phyloP scores from a whole-genome alignment of 305 asterid species.

The Ilex paraguariensis region DNA sequence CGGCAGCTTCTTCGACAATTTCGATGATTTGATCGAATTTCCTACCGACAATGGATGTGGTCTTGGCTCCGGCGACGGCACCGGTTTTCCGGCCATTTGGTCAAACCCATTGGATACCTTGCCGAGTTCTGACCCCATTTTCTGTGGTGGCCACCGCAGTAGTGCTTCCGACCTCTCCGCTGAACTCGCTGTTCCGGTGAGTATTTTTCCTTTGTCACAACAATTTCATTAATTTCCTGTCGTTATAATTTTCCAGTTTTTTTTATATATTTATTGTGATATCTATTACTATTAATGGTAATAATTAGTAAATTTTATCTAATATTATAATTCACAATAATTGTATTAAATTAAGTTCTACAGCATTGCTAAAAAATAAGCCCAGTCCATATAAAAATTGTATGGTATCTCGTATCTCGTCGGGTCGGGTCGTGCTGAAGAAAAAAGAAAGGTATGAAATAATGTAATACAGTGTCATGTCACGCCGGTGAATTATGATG shows the following conservation, averaged over 20 bases:
- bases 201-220: slow-evolving; percentile 2
- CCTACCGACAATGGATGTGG: slow-evolving; percentile 63
- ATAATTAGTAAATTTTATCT: background rate
- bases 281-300: background rate
- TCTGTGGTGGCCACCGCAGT: slow-evolving; percentile 33
- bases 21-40: slow-evolving; percentile 85
- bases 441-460: no score
- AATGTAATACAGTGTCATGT: no score
- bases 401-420: no score
- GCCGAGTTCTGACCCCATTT: slow-evolving; percentile 46
- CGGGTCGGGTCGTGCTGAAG: no score
- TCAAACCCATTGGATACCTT: slow-evolving; percentile 28
- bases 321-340: background rate
- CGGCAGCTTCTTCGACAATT: slow-evolving; percentile 78
- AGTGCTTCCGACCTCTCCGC: slow-evolving; percentile 60
- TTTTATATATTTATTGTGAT: background rate
- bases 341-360: no score
- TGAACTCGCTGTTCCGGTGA: slow-evolving; percentile 91
- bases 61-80: slow-evolving; percentile 45
- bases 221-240: background rate
- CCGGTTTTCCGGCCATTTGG: slow-evolving; percentile 68
- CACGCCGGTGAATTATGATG: no score
- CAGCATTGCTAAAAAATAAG: no score
- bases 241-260: background rate
- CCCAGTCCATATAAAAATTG: no score